Percentiles rank a stretch among this genome's conserved stretches.
Conservation (phyloP, 768 basidiomycete genomes). For the Chlorophyllum brunneum region DNA sequence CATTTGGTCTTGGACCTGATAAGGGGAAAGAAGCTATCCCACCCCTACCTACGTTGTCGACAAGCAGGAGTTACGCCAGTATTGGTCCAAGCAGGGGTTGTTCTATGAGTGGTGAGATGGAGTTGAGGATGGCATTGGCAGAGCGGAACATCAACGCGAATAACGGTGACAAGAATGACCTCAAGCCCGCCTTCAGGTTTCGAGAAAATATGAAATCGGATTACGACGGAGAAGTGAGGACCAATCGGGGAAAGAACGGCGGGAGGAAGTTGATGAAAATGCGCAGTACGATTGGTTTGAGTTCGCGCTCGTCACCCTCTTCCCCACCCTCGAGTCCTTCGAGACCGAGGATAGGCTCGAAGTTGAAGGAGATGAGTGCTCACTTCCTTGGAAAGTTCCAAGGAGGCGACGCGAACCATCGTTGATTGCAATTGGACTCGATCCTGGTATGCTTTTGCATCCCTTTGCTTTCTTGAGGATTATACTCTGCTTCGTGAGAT, state of each 20-base stretch:
- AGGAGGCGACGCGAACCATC: not conserved
- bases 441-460: not conserved
- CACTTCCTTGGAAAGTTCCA: constrained; percentile 6
- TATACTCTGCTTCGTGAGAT: not conserved
- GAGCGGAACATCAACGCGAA: constrained; percentile 6
- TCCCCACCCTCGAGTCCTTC: constrained; percentile 1
- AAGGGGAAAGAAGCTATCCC: not conserved
- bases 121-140: constrained; percentile 53
- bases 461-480: not conserved
- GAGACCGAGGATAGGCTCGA: constrained; percentile 5
- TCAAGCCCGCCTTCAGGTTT: constrained; percentile 2
- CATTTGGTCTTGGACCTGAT: not conserved
- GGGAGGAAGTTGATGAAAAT: not conserved
- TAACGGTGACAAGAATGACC: not conserved
- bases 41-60: not conserved
- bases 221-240: constrained; percentile 2
- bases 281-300: constrained; percentile 4
- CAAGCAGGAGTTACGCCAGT: not conserved
- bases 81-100: constrained; percentile 29
- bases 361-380: constrained; percentile 7
- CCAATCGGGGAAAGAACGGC: not conserved
- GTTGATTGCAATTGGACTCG: not conserved
- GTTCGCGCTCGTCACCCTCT: not conserved
- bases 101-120: constrained; percentile 59
- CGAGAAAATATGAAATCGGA: not conserved